These are phyloP conservation scores for Racocetra persica DNA, from an alignment of 371 early-diverging fungal species.

Conservation along the genomic window DNA sequence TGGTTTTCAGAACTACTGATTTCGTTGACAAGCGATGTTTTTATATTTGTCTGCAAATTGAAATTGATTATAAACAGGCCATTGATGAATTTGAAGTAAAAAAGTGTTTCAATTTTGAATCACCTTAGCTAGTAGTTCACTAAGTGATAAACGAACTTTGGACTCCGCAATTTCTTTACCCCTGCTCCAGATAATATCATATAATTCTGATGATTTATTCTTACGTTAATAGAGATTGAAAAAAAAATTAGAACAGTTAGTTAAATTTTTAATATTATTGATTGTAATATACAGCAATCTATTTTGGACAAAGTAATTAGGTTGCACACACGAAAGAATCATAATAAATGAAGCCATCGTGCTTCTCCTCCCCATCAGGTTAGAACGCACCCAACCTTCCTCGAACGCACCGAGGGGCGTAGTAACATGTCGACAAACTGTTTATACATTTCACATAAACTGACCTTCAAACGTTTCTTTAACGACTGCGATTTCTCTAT, in stretches of 20 bases:
- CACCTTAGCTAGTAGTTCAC: conserved; percentile 34
- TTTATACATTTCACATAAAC: conserved; percentile 30
- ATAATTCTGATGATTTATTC: conserved; percentile 36
- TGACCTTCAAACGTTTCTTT: conserved; percentile 39
- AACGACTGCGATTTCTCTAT: conserved; percentile 30
- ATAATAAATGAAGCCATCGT: conserved; percentile 40
- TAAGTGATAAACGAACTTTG: conserved; percentile 39
- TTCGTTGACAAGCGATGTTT: conserved; percentile 11
- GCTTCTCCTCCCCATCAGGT: conserved; percentile 46
- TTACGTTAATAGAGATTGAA: neutral
- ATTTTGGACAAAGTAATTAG: conserved; percentile 20
- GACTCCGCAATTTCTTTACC: conserved; percentile 34
- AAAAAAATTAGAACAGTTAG: conserved; percentile 9
- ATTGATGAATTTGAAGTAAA: neutral
- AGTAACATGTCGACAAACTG: conserved; percentile 33
- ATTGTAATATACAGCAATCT: conserved; percentile 23
- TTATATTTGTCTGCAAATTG: conserved; percentile 33
- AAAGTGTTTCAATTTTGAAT: neutral
- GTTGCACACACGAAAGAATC: conserved; percentile 43
- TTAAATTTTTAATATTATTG: conserved; percentile 11
- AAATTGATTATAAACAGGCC: neutral
- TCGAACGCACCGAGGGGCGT: conserved; percentile 41
- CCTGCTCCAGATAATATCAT: conserved; percentile 37
- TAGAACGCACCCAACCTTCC: conserved; percentile 42
- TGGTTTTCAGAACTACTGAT: neutral